phyloP scores from a whole-genome alignment of 1,284 basidiomycete genomes.

The Cutaneotrichosporon sp. region DNA sequence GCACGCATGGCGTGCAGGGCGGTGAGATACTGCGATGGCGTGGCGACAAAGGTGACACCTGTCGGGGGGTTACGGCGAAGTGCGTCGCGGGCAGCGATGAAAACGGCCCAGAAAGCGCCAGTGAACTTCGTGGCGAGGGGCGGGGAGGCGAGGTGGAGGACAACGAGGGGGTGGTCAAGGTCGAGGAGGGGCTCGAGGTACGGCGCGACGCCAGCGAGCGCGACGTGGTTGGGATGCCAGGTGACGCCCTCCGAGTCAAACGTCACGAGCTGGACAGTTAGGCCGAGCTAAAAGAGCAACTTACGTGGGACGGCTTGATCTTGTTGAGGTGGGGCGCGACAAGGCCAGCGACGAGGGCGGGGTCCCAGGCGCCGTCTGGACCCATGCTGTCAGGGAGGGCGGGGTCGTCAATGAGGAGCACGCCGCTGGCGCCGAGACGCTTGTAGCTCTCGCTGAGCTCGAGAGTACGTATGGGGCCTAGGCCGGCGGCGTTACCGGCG shows the following conservation, averaged over 20 bases:
- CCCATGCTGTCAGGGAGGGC: slow-evolving; percentile 60
- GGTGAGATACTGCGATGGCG: slow-evolving; percentile 55
- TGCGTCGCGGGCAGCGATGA: background rate
- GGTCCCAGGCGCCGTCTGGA: slow-evolving; percentile 56
- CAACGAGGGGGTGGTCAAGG: slow-evolving; percentile 21
- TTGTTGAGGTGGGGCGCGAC: slow-evolving; percentile 48
- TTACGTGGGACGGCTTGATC: slow-evolving; percentile 1
- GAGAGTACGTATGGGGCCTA: slow-evolving; percentile 59
- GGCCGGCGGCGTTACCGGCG: slow-evolving; percentile 69
- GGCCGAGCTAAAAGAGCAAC: background rate
- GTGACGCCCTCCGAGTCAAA: slow-evolving; percentile 82
- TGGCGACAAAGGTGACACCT: slow-evolving; percentile 51
- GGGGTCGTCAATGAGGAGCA: slow-evolving; percentile 61
- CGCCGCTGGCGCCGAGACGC: slow-evolving; percentile 60
- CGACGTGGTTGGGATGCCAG: slow-evolving; percentile 81
- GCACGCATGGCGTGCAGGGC: slow-evolving; percentile 66
- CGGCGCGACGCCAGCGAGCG: slow-evolving; percentile 58
- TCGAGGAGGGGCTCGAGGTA: slow-evolving; percentile 14
- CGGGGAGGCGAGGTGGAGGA: slow-evolving; percentile 61
- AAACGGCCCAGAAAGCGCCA: slow-evolving; percentile 17
- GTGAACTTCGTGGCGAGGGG: slow-evolving; percentile 54
- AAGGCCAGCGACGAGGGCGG: slow-evolving; percentile 57
- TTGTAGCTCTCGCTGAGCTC: slow-evolving; percentile 69
- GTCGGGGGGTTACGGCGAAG: background rate
- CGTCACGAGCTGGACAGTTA: slow-evolving; percentile 66